A percentile compares a stretch with the other conserved stretches of the same genome.
Conservation (phyloP, 106 monocot species). For the Vanilla planifolia region DNA sequence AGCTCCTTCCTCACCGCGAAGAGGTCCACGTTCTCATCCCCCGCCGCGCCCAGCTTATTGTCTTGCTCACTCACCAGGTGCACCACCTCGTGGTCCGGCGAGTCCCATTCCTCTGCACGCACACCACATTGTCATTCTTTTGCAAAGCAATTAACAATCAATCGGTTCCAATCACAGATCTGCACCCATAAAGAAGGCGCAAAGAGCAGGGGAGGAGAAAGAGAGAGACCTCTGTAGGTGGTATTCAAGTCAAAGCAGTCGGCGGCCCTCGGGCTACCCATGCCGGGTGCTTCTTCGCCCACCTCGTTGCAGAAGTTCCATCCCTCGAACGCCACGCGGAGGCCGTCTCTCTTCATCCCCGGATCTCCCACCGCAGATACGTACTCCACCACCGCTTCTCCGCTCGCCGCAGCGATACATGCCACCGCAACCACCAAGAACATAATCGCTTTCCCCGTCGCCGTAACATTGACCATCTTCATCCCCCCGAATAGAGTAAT, state of each 20-base stretch:
- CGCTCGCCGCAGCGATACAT: neutral
- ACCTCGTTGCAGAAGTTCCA: slow-evolving; percentile 94
- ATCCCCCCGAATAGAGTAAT: too few relatives aligned
- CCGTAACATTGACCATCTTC: too few relatives aligned
- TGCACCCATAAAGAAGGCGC: neutral
- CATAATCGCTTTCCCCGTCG: too few relatives aligned
- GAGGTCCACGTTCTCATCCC: slow-evolving; percentile 30
- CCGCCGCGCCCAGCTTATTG: slow-evolving; percentile 37
- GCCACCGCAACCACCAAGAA: neutral
- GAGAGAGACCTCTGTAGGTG: neutral
- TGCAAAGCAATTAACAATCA: too few relatives aligned
- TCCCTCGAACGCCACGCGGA: slow-evolving; percentile 63
- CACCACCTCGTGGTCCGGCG: neutral
- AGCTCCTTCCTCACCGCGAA: slow-evolving; percentile 71
- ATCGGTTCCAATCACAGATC: too few relatives aligned
- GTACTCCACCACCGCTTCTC: slow-evolving; percentile 4
- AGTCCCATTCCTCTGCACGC: neutral
- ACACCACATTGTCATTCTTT: too few relatives aligned
- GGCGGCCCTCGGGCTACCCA: slow-evolving; percentile 74
- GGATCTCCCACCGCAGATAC: slow-evolving; percentile 62
- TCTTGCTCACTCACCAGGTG: slow-evolving; percentile 48
- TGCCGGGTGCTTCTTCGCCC: slow-evolving; percentile 54
- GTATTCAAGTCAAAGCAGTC: slow-evolving; percentile 58
- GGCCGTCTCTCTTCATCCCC: slow-evolving; percentile 63
- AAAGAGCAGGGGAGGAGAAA: neutral